A percentile compares a stretch with the other conserved stretches of the same genome.
These are phyloP conservation scores for Ogataea naganishii DNA, from an alignment of 805 yeast species.

Conservation along the genomic window DNA sequence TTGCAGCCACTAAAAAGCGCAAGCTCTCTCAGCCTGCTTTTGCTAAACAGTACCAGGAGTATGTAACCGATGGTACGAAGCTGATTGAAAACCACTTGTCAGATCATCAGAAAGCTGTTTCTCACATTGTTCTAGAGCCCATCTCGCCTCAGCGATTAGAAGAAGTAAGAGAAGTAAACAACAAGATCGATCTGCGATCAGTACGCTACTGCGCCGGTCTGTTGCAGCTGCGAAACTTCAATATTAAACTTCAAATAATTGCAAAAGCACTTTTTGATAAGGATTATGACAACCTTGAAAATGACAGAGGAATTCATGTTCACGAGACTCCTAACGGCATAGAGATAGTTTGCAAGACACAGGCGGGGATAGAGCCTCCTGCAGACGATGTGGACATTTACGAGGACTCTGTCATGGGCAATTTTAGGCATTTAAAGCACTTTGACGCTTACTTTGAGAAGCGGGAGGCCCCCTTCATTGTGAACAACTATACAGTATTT, in stretches of 20 bases:
- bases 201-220: conserved; percentile 13
- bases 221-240: conserved; percentile 15
- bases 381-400: conserved; percentile 4
- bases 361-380: conserved; percentile 19
- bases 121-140: conserved; percentile 10
- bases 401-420: conserved; percentile 14
- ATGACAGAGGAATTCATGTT: conserved; percentile 14
- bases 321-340: conserved; percentile 10
- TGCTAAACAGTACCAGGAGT: not conserved
- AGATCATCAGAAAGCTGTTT: conserved; percentile 8
- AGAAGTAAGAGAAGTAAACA: conserved; percentile 7
- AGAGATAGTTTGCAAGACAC: conserved; percentile 14
- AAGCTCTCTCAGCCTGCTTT: no score
- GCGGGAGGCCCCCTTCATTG: no score
- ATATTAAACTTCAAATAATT: conserved; percentile 13
- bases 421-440: conserved; percentile 13
- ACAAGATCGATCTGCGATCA: conserved; percentile 9
- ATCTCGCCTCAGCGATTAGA: conserved; percentile 8
- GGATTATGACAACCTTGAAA: conserved; percentile 8
- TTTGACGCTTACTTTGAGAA: conserved; percentile 15
- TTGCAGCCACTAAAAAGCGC: no score
- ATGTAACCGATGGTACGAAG: not conserved
- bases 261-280: conserved; percentile 11
- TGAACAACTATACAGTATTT: no score
- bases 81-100: conserved; percentile 1